A percentile compares a stretch with the other conserved stretches of the same genome.
phyloP scores from a whole-genome alignment of 352 stramenopile species.

The Thalassiosira ordinaria region DNA sequence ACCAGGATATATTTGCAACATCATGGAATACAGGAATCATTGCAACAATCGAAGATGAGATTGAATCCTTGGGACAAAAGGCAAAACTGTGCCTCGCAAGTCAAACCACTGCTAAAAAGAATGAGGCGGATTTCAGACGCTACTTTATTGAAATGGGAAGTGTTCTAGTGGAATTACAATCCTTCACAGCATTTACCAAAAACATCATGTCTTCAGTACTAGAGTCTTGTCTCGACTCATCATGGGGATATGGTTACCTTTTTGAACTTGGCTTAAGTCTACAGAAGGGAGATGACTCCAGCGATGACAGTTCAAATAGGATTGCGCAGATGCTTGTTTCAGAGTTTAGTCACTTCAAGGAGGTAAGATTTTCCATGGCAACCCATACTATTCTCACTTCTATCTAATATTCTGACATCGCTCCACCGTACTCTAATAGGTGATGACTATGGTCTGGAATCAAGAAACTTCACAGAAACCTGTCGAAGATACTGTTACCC shows the following conservation, averaged over 20 bases:
- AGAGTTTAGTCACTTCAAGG: constrained; percentile 75
- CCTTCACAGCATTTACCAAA: constrained; percentile 65
- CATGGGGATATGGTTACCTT: constrained; percentile 71
- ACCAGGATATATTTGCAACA: constrained; percentile 62
- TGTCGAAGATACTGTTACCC: constrained; percentile 58
- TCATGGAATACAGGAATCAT: constrained; percentile 71
- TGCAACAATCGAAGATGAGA: constrained; percentile 60
- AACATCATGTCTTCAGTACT: constrained; percentile 64
- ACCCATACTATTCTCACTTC: too few species aligned
- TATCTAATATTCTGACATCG: too few species aligned
- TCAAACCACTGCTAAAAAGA: constrained; percentile 56
- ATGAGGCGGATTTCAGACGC: constrained; percentile 60
- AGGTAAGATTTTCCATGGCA: too few species aligned
- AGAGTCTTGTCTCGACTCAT: constrained; percentile 58
- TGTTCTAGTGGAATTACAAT: constrained; percentile 67
- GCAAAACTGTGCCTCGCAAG: constrained; percentile 35
- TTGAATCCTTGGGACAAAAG: constrained; percentile 56
- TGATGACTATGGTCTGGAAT: constrained; percentile 77
- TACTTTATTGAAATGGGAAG: constrained; percentile 68
- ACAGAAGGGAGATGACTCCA: constrained; percentile 58
- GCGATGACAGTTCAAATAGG: constrained; percentile 53
- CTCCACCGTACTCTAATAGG: too few species aligned
- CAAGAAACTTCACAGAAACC: constrained; percentile 72
- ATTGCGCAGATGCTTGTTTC: constrained; percentile 65
- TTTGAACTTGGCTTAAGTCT: constrained; percentile 75